Base-by-base conservation (phyloP, 1,139 yeast genomes). In the Magnusiomyces fungicola region DNA sequence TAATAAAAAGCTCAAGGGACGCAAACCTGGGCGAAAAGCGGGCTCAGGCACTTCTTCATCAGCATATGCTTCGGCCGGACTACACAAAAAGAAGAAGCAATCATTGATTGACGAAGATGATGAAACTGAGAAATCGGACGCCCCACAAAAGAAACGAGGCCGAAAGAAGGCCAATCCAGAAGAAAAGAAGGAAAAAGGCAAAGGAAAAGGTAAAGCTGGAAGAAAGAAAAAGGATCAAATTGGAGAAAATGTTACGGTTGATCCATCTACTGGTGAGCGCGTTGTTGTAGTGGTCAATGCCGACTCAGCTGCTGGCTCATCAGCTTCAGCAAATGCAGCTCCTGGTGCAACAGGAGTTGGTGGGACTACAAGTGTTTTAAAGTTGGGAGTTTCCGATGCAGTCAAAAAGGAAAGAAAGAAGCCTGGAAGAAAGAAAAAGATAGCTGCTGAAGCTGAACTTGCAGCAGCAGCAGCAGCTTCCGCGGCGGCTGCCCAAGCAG, bases 351-450 rank as follows among this genome's bases (percentile, higher is more conserved):
- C n/a, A n/a, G n/a, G n/a, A n/a, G n/a, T n/a, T n/a, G n/a, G n/a
- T n/a, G n/a, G n/a, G n/a, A n/a, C n/a, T n/a, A n/a, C n/a, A n/a
- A n/a, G n/a, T n/a, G n/a, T n/a, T n/a, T n/a, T n/a, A n/a, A n/a
- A n/a, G n/a, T n/a, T n/a, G n/a, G n/a, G n/a, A n/a, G n/a, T n/a
- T n/a, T n/a, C n/a, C n/a, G n/a, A n/a, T n/a, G n/a, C n/a, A n/a
- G n/a, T n/a, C 4, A 25, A 29, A 18, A 41, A 41, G 34, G 44
- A 41, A 19, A 16, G 24, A 10, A 41, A 41, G 36, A 41, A 29
- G 25, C 44, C 44, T 10, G 44, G 44, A 16, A 21, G 44, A 9
- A 41, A 41, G 23, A 19, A 21, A 12, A 41, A 41, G 44, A 18
- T 16, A 3, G 19, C 19, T 12, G 12, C 27, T 3, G 36, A 27